Evolutionary conservation across 73 alveolate genomes (phyloP).

Genomic region (Breviolum minutum): DNA sequence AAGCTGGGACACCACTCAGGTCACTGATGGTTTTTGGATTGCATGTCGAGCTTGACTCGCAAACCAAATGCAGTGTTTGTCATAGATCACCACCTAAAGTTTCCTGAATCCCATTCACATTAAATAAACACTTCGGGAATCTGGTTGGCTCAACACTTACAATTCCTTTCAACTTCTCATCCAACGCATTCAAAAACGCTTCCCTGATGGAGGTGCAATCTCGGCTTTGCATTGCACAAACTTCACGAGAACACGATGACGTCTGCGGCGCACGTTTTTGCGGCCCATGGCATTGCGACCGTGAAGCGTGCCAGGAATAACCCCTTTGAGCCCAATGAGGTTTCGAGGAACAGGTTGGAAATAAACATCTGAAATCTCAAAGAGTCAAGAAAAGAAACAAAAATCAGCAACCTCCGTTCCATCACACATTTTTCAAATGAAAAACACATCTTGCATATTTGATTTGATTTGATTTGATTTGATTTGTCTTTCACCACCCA

Average conservation of each 20-base stretch:
- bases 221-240: conserved; percentile 71
- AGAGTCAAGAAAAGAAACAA: background rate
- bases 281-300: conserved; percentile 43
- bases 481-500: no score
- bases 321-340: background rate
- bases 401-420: background rate
- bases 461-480: no score
- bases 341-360: background rate
- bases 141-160: no score
- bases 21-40: background rate
- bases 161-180: no score
- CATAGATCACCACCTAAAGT: no score
- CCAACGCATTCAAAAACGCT: background rate
- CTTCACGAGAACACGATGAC: conserved; percentile 39
- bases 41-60: no score
- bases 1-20: background rate
- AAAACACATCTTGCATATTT: no score
- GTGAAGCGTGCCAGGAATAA: background rate
- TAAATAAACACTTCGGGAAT: no score
- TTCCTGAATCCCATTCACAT: background rate
- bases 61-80: no score
- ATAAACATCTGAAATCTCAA: no score
- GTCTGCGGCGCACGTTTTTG: background rate
- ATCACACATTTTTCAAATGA: no score
- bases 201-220: background rate